phyloP scores from a whole-genome alignment of 768 basidiomycete species.

The Boletus edulis region DNA sequence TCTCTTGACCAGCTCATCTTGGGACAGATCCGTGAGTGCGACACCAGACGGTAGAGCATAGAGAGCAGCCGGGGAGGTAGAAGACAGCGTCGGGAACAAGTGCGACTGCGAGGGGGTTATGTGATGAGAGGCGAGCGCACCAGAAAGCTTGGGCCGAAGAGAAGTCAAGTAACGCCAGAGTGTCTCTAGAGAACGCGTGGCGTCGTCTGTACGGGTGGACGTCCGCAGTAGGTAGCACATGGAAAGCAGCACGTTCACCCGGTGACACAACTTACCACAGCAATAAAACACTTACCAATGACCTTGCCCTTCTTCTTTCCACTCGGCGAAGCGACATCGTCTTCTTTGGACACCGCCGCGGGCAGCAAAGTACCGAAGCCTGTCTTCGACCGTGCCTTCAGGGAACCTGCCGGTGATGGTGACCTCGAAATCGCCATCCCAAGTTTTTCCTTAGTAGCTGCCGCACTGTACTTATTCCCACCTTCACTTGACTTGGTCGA shows the following conservation, averaged over 20 bases:
- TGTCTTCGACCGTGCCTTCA: conserved; percentile 52
- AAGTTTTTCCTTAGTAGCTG: conserved; percentile 25
- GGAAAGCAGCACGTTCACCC: not conserved
- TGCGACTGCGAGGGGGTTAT: conserved; percentile 72
- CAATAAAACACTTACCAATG: conserved; percentile 32
- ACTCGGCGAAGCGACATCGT: conserved; percentile 55
- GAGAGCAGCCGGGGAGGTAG: conserved; percentile 70
- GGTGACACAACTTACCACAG: not conserved
- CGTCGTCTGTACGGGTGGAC: conserved; percentile 44
- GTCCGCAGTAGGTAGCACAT: not conserved
- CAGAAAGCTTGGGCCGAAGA: conserved; percentile 80
- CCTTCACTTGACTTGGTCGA: conserved; percentile 28
- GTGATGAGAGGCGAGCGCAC: conserved; percentile 67
- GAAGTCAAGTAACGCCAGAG: conserved; percentile 87
- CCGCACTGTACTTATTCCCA: conserved; percentile 19
- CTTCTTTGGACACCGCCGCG: conserved; percentile 47
- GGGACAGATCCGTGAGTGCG: conserved; percentile 66
- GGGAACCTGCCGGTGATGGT: conserved; percentile 37
- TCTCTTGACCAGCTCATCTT: conserved; percentile 82
- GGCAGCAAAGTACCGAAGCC: conserved; percentile 50
- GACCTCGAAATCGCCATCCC: conserved; percentile 24
- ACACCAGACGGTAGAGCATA: conserved; percentile 70
- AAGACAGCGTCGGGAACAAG: conserved; percentile 65
- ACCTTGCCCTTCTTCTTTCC: conserved; percentile 34
- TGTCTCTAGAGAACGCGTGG: conserved; percentile 77